These are phyloP conservation scores for Citrus maxima DNA, from an alignment of 345 rosid species.

Conservation along the genomic window DNA sequence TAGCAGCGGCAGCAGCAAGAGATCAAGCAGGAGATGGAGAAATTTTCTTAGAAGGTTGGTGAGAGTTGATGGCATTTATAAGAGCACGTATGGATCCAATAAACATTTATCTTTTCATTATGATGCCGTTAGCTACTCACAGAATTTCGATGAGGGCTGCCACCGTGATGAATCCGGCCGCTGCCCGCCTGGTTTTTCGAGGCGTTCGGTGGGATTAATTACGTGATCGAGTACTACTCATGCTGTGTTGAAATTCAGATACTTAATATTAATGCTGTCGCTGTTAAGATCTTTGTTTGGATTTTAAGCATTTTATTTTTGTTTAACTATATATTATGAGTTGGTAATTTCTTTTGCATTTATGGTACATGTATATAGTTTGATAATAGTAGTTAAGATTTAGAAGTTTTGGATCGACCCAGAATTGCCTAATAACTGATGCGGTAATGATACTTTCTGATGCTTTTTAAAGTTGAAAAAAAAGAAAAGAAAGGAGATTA, in stretches of 20 bases:
- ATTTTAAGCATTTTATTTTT: too few species aligned
- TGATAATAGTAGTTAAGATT: not conserved
- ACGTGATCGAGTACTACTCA: too few species aligned
- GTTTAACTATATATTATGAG: too few species aligned
- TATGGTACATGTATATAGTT: too few species aligned
- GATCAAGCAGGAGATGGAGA: conserved; percentile 34
- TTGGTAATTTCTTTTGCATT: too few species aligned
- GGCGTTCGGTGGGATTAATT: too few species aligned
- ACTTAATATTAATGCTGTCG: too few species aligned
- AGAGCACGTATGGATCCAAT: conserved; percentile 30
- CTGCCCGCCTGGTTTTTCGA: not conserved
- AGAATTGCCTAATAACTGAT: not conserved
- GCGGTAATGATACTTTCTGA: not conserved
- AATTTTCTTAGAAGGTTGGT: conserved; percentile 45
- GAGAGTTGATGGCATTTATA: conserved; percentile 15
- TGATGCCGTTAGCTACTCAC: conserved; percentile 75
- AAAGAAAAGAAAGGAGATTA: too few species aligned
- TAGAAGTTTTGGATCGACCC: not conserved
- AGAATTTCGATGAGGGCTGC: conserved; percentile 72
- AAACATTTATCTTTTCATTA: conserved; percentile 63
- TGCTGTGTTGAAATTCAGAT: too few species aligned
- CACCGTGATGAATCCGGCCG: conserved; percentile 26
- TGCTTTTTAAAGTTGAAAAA: not conserved
- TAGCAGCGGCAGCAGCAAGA: conserved; percentile 14
- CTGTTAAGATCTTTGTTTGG: too few species aligned